Evolutionary conservation across 2,329 filamentous ascomycete species (phyloP).

Genomic region (Canariomyces notabilis): DNA sequence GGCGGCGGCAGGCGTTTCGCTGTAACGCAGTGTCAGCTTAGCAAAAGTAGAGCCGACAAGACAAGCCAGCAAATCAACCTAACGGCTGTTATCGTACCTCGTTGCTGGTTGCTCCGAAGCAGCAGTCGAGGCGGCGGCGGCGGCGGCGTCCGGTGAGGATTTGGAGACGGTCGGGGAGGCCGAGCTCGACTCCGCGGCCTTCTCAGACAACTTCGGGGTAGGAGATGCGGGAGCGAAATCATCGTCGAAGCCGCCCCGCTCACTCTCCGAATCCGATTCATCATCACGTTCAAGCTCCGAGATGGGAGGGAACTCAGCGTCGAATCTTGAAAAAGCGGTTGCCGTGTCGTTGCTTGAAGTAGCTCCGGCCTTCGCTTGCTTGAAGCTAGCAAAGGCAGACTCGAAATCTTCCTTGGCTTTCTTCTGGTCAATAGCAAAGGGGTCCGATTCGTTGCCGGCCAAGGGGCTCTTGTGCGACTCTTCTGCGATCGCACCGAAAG

Average conservation of each 20-base stretch:
- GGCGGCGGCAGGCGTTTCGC: conserved; percentile 21
- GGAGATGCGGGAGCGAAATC: conserved; percentile 71
- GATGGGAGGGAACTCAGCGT: conserved; percentile 87
- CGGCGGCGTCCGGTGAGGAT: conserved; percentile 13
- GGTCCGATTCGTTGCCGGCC: conserved; percentile 35
- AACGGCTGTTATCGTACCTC: conserved; percentile 19
- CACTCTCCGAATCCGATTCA: conserved; percentile 75
- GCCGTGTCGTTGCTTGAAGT: conserved; percentile 27
- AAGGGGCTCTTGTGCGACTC: conserved; percentile 18
- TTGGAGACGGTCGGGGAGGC: conserved; percentile 24
- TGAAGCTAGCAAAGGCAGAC: conserved; percentile 75
- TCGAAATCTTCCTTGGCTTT: conserved; percentile 79
- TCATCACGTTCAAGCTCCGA: conserved; percentile 78
- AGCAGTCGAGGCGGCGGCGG: conserved; percentile 9
- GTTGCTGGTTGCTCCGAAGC: conserved; percentile 16
- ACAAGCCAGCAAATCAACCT: conserved; percentile 2
- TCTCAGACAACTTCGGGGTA: conserved; percentile 30
- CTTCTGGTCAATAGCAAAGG: conserved; percentile 51
- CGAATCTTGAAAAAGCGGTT: conserved; percentile 50
- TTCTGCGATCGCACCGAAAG: conserved; percentile 14
- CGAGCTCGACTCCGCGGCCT: conserved; percentile 27
- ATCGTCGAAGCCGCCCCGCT: conserved; percentile 84
- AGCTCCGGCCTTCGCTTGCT: conserved; percentile 37
- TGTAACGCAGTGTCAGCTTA: conserved; percentile 13
- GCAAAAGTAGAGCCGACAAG: not conserved